A percentile compares a stretch with the other conserved stretches of the same genome.
Evolutionary conservation across 352 stramenopile genomes (phyloP).

Genomic region (Globisporangium canariense): DNA sequence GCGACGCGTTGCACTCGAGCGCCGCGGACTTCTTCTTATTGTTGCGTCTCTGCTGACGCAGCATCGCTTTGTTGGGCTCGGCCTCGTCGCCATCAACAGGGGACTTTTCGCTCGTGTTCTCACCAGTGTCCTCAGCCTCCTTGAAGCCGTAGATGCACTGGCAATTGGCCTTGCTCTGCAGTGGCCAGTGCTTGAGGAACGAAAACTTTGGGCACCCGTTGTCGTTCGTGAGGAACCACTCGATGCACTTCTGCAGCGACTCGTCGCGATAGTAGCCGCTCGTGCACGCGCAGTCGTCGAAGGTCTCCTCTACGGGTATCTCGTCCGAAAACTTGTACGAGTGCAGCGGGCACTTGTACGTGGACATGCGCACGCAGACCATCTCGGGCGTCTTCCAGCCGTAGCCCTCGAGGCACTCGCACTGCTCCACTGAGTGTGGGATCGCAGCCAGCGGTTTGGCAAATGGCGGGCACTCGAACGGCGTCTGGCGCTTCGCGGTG

Average conservation of each 20-base stretch:
- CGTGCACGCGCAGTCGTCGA: slow-evolving; percentile 69
- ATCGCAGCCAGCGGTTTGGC: slow-evolving; percentile 47
- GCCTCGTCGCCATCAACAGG: background rate
- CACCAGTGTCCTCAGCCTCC: slow-evolving; percentile 12
- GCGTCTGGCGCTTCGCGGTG: slow-evolving; percentile 10
- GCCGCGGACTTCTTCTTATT: slow-evolving; percentile 16
- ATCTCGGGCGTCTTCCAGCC: slow-evolving; percentile 72
- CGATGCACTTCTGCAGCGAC: slow-evolving; percentile 38
- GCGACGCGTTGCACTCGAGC: slow-evolving; percentile 26
- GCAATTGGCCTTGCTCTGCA: slow-evolving; percentile 74
- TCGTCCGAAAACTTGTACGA: slow-evolving; percentile 35
- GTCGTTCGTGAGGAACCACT: slow-evolving; percentile 65
- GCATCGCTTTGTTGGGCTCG: background rate
- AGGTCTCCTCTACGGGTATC: slow-evolving; percentile 37
- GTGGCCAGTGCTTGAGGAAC: slow-evolving; percentile 66
- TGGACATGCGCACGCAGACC: slow-evolving; percentile 48
- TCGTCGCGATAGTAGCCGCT: slow-evolving; percentile 71
- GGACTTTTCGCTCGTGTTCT: background rate
- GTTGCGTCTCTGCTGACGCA: background rate
- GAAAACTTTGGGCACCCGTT: slow-evolving; percentile 60
- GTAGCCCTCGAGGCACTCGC: slow-evolving; percentile 69
- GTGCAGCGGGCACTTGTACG: slow-evolving; percentile 62
- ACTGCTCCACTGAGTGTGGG: slow-evolving; percentile 71
- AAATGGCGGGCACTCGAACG: slow-evolving; percentile 59
- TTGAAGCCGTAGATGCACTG: slow-evolving; percentile 63